phyloP scores from a whole-genome alignment of 1,284 basidiomycete genomes.

The Cryptococcus sp. region DNA sequence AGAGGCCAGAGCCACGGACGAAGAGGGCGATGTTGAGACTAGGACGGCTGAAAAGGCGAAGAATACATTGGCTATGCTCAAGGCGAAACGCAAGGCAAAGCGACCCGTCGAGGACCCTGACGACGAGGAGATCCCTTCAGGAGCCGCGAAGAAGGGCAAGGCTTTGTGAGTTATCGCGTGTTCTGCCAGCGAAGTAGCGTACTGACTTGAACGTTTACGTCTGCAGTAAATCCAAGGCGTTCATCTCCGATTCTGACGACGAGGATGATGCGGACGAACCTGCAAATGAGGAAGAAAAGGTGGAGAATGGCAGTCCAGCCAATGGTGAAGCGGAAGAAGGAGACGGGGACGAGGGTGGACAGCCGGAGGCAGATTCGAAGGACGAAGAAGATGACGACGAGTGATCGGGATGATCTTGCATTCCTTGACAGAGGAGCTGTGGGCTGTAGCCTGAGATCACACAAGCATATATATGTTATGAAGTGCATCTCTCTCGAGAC shows the following conservation, averaged over 20 bases:
- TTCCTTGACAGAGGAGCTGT: not conserved
- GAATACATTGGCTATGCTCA: conserved; percentile 31
- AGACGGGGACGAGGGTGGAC: conserved; percentile 1
- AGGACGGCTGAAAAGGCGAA: conserved; percentile 23
- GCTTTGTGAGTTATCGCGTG: conserved; percentile 31
- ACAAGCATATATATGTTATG: not conserved
- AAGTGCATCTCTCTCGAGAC: not conserved
- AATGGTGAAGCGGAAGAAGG: conserved; percentile 15
- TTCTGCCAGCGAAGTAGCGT: too few relatives aligned
- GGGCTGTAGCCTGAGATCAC: not conserved
- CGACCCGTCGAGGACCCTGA: conserved; percentile 32
- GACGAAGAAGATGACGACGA: conserved; percentile 9
- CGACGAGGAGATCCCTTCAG: conserved; percentile 17
- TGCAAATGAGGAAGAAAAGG: conserved; percentile 5
- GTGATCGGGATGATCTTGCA: not conserved
- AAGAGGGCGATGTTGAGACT: conserved; percentile 25
- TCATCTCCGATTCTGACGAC: conserved; percentile 47
- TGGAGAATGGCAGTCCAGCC: conserved; percentile 1
- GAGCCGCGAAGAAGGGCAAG: conserved; percentile 38
- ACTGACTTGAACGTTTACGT: not conserved
- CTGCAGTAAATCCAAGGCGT: conserved; percentile 49
- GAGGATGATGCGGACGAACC: conserved; percentile 23
- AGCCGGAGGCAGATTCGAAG: not conserved
- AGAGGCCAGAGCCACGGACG: conserved; percentile 16
- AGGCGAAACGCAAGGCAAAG: conserved; percentile 38